Evolutionary conservation across 805 yeast species (phyloP), one percentile per base, ranked within the genome.

Genomic region (Metschnikowia continentalis): DNA sequence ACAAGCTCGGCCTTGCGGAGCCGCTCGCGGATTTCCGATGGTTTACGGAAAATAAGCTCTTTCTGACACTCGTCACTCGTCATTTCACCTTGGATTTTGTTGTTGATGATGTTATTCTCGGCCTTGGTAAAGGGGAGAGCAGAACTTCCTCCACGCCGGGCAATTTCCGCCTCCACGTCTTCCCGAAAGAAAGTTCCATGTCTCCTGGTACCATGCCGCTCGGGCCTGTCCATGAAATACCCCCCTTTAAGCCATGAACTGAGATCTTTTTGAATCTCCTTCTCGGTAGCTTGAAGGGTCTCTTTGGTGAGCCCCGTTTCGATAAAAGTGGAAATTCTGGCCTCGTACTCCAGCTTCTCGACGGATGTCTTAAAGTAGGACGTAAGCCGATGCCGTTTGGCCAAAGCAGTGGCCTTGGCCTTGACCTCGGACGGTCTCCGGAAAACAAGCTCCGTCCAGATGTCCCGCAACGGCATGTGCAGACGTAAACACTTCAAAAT

Each of bases 21-120:
- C 51, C 61, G 63, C 3, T 49, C 54, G 6, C 56, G 60, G 19
- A 67, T 53, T 42, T 52, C 67, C 6, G 54, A 56, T 43, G 46
- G 42, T 35, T 60, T 48, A 33, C 74, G 59, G 45, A 69, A 60
- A 5, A 68, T 65, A 19, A 68, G 59, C n/a, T 59, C 56, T 30
- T 42, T 33, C 32, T 44, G 46, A 19, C 64, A 52, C 19, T 53
- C 49, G 5, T 55, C 60, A 1, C 52, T 43, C 5, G 64, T 22
- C 17, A 32, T 41, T 5, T 58, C 54, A 15, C 54, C 50, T 35
- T 54, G 53, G 8, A 64, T 43, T n/a, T 50, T 40, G 17, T 50
- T 44, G 42, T 61, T 59, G 46, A 67, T 52, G 20, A 51, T 32
- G 23, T 55, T 52, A 22, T 57, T 62, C 47, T 69, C 74, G 3